Evolutionary conservation across 768 basidiomycete genomes (phyloP).

Genomic region (Mycena floridula): DNA sequence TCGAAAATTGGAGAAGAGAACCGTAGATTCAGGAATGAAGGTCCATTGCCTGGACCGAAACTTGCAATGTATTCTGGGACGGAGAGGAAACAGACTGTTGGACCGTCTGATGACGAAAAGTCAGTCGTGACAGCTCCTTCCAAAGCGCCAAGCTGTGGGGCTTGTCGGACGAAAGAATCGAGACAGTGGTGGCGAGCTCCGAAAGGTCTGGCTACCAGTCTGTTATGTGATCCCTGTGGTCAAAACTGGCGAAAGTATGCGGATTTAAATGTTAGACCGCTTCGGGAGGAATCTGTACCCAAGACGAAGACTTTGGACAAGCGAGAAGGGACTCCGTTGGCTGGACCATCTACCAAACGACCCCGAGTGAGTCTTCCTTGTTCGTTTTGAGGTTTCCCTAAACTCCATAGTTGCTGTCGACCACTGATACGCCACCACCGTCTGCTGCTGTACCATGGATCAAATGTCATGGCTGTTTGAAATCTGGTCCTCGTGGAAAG

Average conservation of each 20-base stretch:
- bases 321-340: constrained; percentile 55
- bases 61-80: constrained; percentile 32
- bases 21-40: constrained; percentile 35
- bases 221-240: constrained; percentile 84
- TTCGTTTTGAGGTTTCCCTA: constrained; percentile 12
- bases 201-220: constrained; percentile 67
- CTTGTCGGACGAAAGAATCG: constrained; percentile 79
- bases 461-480: constrained; percentile 70
- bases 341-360: constrained; percentile 52
- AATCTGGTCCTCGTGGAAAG: constrained; percentile 67
- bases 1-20: constrained; percentile 68
- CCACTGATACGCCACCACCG: constrained; percentile 33
- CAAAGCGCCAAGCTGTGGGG: constrained; percentile 65
- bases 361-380: constrained; percentile 40
- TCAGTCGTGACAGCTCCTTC: constrained; percentile 59
- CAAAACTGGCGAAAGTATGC: constrained; percentile 92
- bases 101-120: constrained; percentile 65
- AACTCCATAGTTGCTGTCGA: neutral
- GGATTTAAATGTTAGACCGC: constrained; percentile 70
- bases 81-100: constrained; percentile 41
- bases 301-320: constrained; percentile 36
- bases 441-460: constrained; percentile 55
- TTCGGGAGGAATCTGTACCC: constrained; percentile 59
- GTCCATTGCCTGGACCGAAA: constrained; percentile 28
- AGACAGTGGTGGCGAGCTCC: constrained; percentile 90